Evolutionary conservation across 1,284 basidiomycete species (phyloP), one percentile per base, ranked within the genome.

Genomic region (Lentinula novae-zelandiae): DNA sequence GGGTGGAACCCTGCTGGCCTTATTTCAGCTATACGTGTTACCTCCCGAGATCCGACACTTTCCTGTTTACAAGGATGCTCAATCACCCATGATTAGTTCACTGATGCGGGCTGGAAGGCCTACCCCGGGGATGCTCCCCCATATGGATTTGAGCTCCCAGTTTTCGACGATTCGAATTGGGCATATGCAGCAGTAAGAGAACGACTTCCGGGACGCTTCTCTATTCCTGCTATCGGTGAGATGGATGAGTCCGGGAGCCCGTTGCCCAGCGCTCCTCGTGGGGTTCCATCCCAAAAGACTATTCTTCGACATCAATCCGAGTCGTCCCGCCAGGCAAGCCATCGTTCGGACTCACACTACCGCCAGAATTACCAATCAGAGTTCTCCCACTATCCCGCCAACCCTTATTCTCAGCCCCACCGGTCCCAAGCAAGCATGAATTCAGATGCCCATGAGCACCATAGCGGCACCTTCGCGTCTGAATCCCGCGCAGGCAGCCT

Each of bases 31-130:
- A 58, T 58, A 34, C 57, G 49, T 4, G 9, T 86, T 66, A 74
- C 78, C 67, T 79, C 81, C 52, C 83, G 71, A 66, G 82, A 84
- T 54, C 78, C 85, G 58, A 84, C 71, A 64, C 46, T 49, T 51
- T 42, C 17, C 22, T 58, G 57, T 36, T 17, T 58, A n/a, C 38
- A 49, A 22, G 49, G 49, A 22, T 57, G 56, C 17, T 51, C 57
- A 31, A 31, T 51, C 6, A 50, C 44, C 13, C 48, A 49, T 34
- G 48, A 38, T 58, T 40, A 22, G 48, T 40, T 39, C 39, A 51
- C 57, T 40, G 57, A 50, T 33, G 57, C 38, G 7, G 44, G 20
- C n/a, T 58, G 48, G 57, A 58, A 58, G 36, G 5, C 36, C n/a
- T 55, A 55, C 31, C 31, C 38, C n/a, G 40, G 42, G 10, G 49